phyloP scores from a whole-genome alignment of 495 filamentous ascomycete species.

The Podospora anserina region DNA sequence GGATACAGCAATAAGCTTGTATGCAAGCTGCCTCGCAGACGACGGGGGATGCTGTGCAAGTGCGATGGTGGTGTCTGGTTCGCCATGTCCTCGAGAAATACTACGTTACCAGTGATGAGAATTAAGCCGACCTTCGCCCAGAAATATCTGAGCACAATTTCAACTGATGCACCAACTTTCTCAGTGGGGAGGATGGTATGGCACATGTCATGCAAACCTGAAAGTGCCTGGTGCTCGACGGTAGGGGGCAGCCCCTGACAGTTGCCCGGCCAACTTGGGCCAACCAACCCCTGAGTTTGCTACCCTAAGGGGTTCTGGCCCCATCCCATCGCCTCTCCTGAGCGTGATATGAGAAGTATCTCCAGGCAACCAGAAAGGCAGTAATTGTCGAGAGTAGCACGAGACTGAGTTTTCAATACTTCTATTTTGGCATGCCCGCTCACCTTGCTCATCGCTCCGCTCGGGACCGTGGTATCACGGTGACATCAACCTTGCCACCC shows the following conservation, averaged over 20 bases:
- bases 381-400: not conserved
- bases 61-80: not conserved
- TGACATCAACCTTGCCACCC: conserved; percentile 5
- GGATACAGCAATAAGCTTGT: not conserved
- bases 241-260: not conserved
- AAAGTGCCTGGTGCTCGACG: not conserved
- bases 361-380: not conserved
- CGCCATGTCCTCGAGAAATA: not conserved
- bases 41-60: not conserved
- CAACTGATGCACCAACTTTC: not conserved
- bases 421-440: not conserved
- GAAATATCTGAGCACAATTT: not conserved
- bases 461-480: not conserved
- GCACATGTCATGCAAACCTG: not conserved
- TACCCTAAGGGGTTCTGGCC: not conserved
- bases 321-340: not conserved
- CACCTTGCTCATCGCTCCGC: not conserved
- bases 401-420: not conserved
- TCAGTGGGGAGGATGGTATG: not conserved
- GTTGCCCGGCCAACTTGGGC: not conserved
- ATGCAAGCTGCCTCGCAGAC: not conserved
- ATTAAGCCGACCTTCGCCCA: not conserved
- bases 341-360: not conserved
- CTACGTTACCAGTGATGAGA: not conserved
- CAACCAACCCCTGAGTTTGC: not conserved